Percentiles rank a stretch among this genome's conserved stretches.
Conservation (phyloP, 164 flowering plant species). For the Magnolia changhungtana region DNA sequence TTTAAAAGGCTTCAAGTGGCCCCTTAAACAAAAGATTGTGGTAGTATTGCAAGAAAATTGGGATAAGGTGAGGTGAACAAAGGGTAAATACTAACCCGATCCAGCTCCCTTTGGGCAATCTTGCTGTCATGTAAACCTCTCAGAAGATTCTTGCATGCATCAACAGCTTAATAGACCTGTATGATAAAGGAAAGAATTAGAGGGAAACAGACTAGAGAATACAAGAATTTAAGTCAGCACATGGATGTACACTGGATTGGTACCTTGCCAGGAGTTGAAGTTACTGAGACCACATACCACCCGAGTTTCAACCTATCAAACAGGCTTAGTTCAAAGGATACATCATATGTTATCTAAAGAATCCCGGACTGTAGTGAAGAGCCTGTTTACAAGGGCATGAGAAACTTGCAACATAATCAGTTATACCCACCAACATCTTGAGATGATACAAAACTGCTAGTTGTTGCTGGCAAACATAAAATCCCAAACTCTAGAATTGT, state of each 20-base stretch:
- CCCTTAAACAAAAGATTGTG: background rate
- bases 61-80: background rate
- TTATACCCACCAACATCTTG: background rate
- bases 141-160: constrained; percentile 94
- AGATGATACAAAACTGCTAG: background rate
- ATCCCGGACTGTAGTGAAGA: constrained; percentile 95
- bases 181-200: background rate
- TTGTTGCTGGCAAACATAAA: background rate
- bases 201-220: constrained; percentile 6
- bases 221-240: background rate
- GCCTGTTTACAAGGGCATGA: constrained; percentile 44
- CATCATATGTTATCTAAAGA: constrained; percentile 99
- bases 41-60: background rate
- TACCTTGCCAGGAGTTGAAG: constrained; percentile 97
- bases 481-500: background rate
- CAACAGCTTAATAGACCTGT: constrained; percentile 94
- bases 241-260: background rate
- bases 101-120: constrained; percentile 84
- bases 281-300: constrained; percentile 97
- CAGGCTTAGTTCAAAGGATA: constrained; percentile 86
- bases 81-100: constrained; percentile 60
- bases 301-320: constrained; percentile 95
- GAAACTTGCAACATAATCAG: constrained; percentile 1
- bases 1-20: background rate
- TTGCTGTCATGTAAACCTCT: constrained; percentile 83